Evolutionary conservation across 2,329 filamentous ascomycete genomes (phyloP).

Genomic region (Colletotrichum horii): DNA sequence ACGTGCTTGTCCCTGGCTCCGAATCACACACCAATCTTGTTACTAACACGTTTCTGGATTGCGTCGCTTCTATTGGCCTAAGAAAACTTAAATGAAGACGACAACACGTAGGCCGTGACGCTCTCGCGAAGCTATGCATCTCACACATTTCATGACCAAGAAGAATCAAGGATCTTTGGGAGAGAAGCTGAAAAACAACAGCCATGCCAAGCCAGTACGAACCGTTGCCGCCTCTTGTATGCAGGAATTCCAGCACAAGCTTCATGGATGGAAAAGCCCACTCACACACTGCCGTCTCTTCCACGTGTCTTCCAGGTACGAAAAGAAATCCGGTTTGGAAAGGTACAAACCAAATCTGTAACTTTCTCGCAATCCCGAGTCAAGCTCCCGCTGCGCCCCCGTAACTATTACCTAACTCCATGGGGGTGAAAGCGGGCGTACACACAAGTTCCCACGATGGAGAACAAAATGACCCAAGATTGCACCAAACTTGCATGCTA

Average conservation of each 20-base stretch:
- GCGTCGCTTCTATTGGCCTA: neutral
- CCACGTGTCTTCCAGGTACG: neutral
- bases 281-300: neutral
- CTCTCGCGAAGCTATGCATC: neutral
- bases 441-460: neutral
- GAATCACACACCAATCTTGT: neutral
- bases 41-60: neutral
- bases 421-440: neutral
- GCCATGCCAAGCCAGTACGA: neutral
- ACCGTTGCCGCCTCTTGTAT: neutral
- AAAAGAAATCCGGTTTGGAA: neutral
- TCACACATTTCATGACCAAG: slow-evolving; percentile 2
- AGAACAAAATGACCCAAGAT: neutral
- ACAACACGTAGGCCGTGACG: neutral
- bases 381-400: neutral
- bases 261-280: neutral
- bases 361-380: neutral
- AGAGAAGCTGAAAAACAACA: neutral
- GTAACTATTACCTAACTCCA: slow-evolving; percentile 3
- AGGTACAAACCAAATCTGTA: neutral
- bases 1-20: neutral
- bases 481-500: neutral
- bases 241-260: neutral
- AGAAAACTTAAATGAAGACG: neutral
- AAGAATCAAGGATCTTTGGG: neutral